These are phyloP conservation scores for Emergomyces pasteurianus DNA, from an alignment of 2,329 filamentous ascomycete genomes.

Conservation along the genomic window DNA sequence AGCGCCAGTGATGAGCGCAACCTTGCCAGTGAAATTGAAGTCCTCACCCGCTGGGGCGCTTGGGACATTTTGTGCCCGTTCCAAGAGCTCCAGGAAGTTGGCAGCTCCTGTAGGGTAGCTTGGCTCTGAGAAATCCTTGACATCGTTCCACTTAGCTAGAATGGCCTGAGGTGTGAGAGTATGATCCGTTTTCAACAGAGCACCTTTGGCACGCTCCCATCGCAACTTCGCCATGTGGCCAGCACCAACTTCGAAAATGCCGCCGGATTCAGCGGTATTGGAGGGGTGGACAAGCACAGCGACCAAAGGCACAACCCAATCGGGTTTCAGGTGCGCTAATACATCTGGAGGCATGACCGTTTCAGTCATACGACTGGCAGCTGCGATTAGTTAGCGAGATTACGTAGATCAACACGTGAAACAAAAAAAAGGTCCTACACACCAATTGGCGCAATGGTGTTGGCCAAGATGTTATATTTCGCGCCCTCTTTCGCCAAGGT, in stretches of 20 bases:
- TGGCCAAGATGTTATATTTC: constrained; percentile 96
- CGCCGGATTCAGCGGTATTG: constrained; percentile 70
- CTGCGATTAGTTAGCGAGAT: constrained; percentile 30
- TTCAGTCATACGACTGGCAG: constrained; percentile 88
- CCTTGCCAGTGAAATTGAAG: constrained; percentile 71
- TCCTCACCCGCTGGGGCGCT: constrained; percentile 60
- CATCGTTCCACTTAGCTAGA: constrained; percentile 76
- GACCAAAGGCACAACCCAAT: constrained; percentile 90
- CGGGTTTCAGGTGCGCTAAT: constrained; percentile 71
- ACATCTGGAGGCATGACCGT: constrained; percentile 94
- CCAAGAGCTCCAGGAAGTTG: constrained; percentile 76
- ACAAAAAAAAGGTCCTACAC: constrained; percentile 10
- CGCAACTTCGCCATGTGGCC: constrained; percentile 86
- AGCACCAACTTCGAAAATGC: constrained; percentile 87
- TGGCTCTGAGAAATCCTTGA: constrained; percentile 73
- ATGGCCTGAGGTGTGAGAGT: constrained; percentile 80
- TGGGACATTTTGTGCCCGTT: constrained; percentile 68
- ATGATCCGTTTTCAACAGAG: constrained; percentile 78
- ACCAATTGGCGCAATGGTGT: constrained; percentile 82
- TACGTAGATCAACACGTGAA: not conserved
- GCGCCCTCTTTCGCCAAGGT: constrained; percentile 92
- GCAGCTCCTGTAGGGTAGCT: constrained; percentile 74
- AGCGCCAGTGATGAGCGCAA: constrained; percentile 76
- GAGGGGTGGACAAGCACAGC: constrained; percentile 77
- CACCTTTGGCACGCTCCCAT: constrained; percentile 87